phyloP scores from a whole-genome alignment of 75 land plant species.

The Cryptomeria japonica region DNA sequence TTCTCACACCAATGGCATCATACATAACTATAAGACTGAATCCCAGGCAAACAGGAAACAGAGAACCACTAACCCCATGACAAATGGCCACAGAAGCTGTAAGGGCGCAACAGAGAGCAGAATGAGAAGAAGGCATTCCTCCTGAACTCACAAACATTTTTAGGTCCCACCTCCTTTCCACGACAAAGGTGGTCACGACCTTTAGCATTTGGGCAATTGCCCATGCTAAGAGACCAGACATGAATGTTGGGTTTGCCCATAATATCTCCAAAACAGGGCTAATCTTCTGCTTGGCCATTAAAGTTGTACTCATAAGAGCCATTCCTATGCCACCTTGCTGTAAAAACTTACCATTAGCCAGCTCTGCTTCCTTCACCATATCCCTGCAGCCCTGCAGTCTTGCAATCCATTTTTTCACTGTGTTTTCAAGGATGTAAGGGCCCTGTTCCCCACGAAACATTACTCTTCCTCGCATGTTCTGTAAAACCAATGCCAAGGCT shows the following conservation, averaged over 20 bases:
- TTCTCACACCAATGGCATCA: constrained; percentile 89
- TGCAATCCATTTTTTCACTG: constrained; percentile 2
- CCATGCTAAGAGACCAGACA: constrained; percentile 90
- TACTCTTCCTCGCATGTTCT: background rate
- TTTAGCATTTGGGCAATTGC: constrained; percentile 76
- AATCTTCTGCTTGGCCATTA: constrained; percentile 57
- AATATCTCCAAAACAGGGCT: constrained; percentile 79
- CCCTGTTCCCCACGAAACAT: background rate
- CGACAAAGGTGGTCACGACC: constrained; percentile 67
- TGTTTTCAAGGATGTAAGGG: background rate
- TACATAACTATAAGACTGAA: constrained; percentile 97
- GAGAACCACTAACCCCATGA: constrained; percentile 79
- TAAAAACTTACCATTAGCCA: background rate
- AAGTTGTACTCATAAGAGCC: constrained; percentile 67
- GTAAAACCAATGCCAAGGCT: constrained; percentile 7
- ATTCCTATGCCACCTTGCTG: constrained; percentile 39
- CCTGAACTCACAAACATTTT: constrained; percentile 76
- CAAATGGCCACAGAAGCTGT: constrained; percentile 89
- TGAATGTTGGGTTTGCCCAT: constrained; percentile 84
- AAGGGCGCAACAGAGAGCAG: constrained; percentile 83
- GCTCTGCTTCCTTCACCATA: background rate
- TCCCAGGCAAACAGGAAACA: constrained; percentile 92
- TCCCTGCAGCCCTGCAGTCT: background rate
- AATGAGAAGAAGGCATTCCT: constrained; percentile 97
- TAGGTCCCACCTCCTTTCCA: constrained; percentile 82